Base-by-base conservation (phyloP, 176 grass and related monocot species). In the Cocos nucifera region DNA sequence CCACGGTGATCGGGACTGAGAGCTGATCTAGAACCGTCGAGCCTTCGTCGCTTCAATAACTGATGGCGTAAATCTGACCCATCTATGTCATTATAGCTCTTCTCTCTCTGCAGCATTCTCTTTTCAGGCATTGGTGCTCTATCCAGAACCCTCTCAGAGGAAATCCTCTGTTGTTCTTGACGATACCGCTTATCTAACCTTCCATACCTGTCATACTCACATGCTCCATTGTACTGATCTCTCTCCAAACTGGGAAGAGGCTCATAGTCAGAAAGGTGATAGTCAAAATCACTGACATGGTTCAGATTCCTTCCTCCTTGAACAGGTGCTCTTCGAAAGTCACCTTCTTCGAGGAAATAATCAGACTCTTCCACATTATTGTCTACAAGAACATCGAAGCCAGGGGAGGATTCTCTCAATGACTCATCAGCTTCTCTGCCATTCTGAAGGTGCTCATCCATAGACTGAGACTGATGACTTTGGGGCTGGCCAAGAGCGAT, bases 1-100 rank as follows among this genome's bases (percentile, higher is more conserved):
- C 50, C 50, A 53, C 5, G 4, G 5, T 14, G 16, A 57, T 69
- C 59, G 1, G 62, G 51, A 30, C 52, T 58, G 19, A 53, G 18
- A 3, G 53, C 23, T 0, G 25, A 35, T 65, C 71, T 61, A 30
- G 59, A 28, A 55, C 71, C 28, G 74, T 54, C 70, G 22, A 74
- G 67, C 63, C 64, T 77, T 77, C 82, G 79, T 69, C 65, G 78
- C 54, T 90, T 82, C 60, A 78, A 63, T 76, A 89, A 73, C 61
- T 56, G 70, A 57, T 89, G 80, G 35, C 80, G 80, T 57, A 89
- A 59, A 63, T 89, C 80, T 6, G 73, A 84, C 29, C 59, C 59
- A 14, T 44, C 27, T 20, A 80, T 59, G 54, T 25, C 35, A 12
- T 28, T 6, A 44, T 44, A 44, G 2, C 35, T 44, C 35, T 44